Base-by-base conservation (phyloP, 2,329 filamentous ascomycete species). In the Albifimbria verrucaria region DNA sequence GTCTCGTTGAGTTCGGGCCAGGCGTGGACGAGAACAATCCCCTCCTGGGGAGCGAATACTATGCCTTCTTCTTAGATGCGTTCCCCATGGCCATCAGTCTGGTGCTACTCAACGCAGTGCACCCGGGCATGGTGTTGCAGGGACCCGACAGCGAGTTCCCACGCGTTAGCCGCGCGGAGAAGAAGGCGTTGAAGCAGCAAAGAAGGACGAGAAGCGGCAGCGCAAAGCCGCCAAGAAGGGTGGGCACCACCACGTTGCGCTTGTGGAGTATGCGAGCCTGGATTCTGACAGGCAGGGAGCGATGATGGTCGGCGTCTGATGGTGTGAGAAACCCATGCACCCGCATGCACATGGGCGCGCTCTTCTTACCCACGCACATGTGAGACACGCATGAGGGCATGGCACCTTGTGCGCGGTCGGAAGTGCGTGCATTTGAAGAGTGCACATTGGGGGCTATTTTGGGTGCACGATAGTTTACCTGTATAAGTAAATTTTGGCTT, bases 1-100 rank as follows among this genome's bases (percentile, higher is more conserved):
- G 83, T 25, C 71, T 88, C 2, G 65, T 73, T 50, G 82, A 87
- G 63, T 87, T 80, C 59, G 71, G 73, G 0, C 68, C 70, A 4
- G 79, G 78, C 11, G 60, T 77, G 20, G 65, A 67, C 41, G 59
- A 62, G 6, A 57, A 66, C n/a, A 80, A 78, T 60, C 67, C 70
- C 0, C 67, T 81, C 20, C 73, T 78, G 1, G 73, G 65, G 42
- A 70, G 81, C 55, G 80, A 85, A 59, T 72, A 62, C 3, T 86
- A 81, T 62, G 72, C 77, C 23, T 79, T 75, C 73, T 51, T 59
- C 1, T 66, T 77, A 1, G 82, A 86, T 61, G 79, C 79, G 1
- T 63, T 78, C 1, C 81, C 82, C 1, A 85, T 86, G 77, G 67
- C 79, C 39, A 46, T 84, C 67, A 75, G 24, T 54, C 78, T 57